phyloP scores from a whole-genome alignment of 768 basidiomycete genomes.

The Naematelia aurantialba region DNA sequence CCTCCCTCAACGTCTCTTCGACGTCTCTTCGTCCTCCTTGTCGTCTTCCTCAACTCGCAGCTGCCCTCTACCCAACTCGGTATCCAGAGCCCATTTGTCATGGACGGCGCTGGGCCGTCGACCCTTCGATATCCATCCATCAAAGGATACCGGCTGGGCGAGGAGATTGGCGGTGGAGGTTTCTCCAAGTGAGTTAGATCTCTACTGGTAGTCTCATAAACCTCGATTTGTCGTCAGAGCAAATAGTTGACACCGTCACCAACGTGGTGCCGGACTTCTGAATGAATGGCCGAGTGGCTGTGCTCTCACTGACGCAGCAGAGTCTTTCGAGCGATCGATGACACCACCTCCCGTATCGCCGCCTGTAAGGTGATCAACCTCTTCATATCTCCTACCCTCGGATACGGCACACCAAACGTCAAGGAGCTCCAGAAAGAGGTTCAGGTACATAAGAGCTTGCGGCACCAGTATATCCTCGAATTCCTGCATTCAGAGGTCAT shows the following conservation, averaged over 20 bases:
- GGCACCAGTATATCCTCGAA: constrained; percentile 71
- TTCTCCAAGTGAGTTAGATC: constrained; percentile 67
- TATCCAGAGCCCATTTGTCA: not conserved
- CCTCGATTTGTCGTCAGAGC: too few species aligned
- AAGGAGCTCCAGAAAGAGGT: constrained; percentile 89
- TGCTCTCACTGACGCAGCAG: too few species aligned
- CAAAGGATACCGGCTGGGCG: constrained; percentile 63
- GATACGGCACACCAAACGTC: constrained; percentile 57
- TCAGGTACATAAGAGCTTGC: constrained; percentile 71
- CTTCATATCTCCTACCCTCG: constrained; percentile 31
- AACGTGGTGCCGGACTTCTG: too few species aligned
- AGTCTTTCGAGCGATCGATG: constrained; percentile 76
- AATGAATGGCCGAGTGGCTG: too few species aligned
- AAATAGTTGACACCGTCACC: too few species aligned
- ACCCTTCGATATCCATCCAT: constrained; percentile 29
- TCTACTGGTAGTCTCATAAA: too few species aligned
- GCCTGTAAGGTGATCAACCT: constrained; percentile 81
- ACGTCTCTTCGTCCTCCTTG: too few species aligned
- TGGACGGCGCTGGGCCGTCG: not conserved
- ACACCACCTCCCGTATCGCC: constrained; percentile 58
- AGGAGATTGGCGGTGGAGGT: constrained; percentile 79
- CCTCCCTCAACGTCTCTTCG: too few species aligned
- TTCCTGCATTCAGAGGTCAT: constrained; percentile 75
- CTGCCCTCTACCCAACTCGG: too few species aligned
- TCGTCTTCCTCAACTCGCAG: too few species aligned